phyloP scores from a whole-genome alignment of 1,284 basidiomycete species.

The Flammula alnicola region DNA sequence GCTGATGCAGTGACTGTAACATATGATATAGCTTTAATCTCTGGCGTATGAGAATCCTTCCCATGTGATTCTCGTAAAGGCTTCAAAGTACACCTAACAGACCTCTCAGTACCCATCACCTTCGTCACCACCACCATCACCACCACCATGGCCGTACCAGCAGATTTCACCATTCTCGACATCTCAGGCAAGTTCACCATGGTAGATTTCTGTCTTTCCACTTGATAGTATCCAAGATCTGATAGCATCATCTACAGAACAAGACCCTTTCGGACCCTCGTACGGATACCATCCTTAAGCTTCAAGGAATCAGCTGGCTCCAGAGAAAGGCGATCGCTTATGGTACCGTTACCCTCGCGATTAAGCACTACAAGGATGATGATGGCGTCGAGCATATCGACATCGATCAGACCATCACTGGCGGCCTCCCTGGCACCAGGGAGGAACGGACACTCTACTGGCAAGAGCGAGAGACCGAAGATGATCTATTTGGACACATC shows the following conservation, averaged over 20 bases:
- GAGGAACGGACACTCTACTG: constrained; percentile 60
- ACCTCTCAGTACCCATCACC: neutral
- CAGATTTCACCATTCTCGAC: constrained; percentile 53
- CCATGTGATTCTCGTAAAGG: constrained; percentile 21
- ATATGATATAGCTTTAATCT: constrained; percentile 20
- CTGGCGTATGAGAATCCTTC: neutral
- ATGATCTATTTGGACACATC: constrained; percentile 60
- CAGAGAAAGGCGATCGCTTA: constrained; percentile 57
- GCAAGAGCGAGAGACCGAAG: constrained; percentile 50
- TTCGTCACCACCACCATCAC: neutral
- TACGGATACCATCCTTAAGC: constrained; percentile 58
- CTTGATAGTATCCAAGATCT: neutral
- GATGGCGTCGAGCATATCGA: constrained; percentile 61
- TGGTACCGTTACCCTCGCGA: constrained; percentile 55
- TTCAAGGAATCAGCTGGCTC: constrained; percentile 68
- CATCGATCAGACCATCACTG: constrained; percentile 63
- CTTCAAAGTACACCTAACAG: constrained; percentile 1
- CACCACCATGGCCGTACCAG: constrained; percentile 42
- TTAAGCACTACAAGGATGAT: constrained; percentile 66
- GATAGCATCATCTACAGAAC: constrained; percentile 43
- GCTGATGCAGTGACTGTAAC: neutral
- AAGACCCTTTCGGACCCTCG: constrained; percentile 57
- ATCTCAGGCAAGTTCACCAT: constrained; percentile 54
- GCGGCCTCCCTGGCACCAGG: constrained; percentile 57
- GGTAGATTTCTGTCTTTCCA: constrained; percentile 36